Conservation (phyloP, 2,329 filamentous ascomycete genomes). For the Ophiostoma piceae region DNA sequence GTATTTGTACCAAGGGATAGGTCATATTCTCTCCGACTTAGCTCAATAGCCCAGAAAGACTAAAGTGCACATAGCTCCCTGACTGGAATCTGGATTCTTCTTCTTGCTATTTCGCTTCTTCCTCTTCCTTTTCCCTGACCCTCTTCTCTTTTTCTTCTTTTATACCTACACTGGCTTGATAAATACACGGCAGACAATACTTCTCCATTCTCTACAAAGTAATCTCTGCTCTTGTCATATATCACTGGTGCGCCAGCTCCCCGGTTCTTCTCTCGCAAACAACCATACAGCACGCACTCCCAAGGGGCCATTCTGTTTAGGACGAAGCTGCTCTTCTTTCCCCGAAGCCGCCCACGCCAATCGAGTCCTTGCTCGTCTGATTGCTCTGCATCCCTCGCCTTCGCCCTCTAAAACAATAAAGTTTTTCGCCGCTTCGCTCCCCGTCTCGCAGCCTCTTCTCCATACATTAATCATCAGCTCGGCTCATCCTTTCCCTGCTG, state of each 20-base stretch:
- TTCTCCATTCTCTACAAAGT: not conserved
- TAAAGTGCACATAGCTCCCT: not conserved
- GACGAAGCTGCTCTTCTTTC: constrained; percentile 16
- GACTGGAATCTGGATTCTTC: not conserved
- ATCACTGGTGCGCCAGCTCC: not conserved
- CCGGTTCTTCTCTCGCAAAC: not conserved
- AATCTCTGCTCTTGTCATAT: not conserved
- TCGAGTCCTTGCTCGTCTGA: constrained; percentile 5
- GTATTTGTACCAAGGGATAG: not conserved
- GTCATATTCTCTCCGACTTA: constrained; percentile 4
- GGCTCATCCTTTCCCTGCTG: not conserved
- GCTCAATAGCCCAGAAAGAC: not conserved
- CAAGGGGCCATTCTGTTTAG: constrained; percentile 6
- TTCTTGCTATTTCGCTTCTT: not conserved
- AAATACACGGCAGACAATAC: not conserved
- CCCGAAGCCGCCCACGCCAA: constrained; percentile 19
- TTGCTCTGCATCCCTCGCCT: not conserved
- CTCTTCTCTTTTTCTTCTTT: not conserved
- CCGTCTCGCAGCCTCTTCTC: not conserved
- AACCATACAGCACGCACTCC: constrained; percentile 10
- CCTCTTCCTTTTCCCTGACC: not conserved
- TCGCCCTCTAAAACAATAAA: not conserved
- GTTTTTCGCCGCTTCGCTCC: not conserved
- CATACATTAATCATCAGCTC: not conserved
- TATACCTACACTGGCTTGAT: not conserved